Base-by-base conservation (phyloP, 1,139 yeast genomes). In the Saccharomyces uvarum region DNA sequence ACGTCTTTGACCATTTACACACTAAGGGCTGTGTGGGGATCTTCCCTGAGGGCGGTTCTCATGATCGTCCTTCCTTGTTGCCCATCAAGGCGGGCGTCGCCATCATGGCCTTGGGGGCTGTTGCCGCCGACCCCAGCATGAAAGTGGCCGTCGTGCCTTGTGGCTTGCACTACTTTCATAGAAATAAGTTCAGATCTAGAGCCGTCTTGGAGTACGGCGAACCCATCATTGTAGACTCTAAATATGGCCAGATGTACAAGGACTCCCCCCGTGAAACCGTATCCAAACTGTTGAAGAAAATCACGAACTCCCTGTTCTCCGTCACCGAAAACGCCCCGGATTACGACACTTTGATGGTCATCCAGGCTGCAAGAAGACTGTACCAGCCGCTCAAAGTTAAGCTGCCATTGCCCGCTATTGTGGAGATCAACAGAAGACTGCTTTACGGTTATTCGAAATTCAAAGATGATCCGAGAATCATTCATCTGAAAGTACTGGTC, bases 11-110 rank as follows among this genome's bases (percentile, higher is more conserved):
- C 53, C 84, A 82, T 61, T 73, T 86, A 60, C 80, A 82, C 56
- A 65, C 70, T 1, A 81, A 82, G 8, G 80, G 81, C 31, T 77
- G 82, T 16, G 75, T 86, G 53, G 88, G 88, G 1, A 83, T 86
- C 51, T 86, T 85, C 61, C 90, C 91, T 1, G 93, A 86, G 71
- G 93, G 91, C 51, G 69, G 69, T 8, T 65, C 89, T n/a, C 93
- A 86, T 65, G 93, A 86, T 65, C 76, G 91, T 59, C 83, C 90
- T 1, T 86, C 85, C 54, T 71, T 86, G 53, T 71, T 85, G 48
- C 93, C 91, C 0, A 76, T 86, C 61, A 86, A 86, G 66, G 89
- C 91, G 0, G 93, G 93, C 26, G 90, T 86, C 31, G 91, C 88
- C 0, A 81, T 86, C 14, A 86, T 86, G 93, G 93, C 91, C 0